A percentile compares a stretch with the other conserved stretches of the same genome.
These are phyloP conservation scores for Mycena haematopus DNA, from an alignment of 768 basidiomycete genomes.

Conservation along the genomic window DNA sequence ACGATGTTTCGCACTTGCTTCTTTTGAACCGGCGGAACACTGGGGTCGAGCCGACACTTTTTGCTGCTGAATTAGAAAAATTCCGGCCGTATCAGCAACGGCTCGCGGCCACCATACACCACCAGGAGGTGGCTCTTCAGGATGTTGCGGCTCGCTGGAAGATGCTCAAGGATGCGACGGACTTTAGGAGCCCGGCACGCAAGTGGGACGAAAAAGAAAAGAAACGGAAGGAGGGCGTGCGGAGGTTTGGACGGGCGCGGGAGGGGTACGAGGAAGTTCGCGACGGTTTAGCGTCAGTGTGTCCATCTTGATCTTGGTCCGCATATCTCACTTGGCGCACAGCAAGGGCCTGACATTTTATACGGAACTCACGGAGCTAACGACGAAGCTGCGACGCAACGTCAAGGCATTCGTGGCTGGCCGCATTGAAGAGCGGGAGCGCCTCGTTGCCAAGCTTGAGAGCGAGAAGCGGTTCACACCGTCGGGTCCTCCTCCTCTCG, in stretches of 20 bases:
- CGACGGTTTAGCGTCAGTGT: slow-evolving; percentile 79
- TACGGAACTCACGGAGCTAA: slow-evolving; percentile 72
- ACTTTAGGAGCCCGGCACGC: slow-evolving; percentile 76
- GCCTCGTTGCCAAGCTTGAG: slow-evolving; percentile 72
- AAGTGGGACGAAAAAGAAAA: slow-evolving; percentile 87
- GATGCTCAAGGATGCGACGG: slow-evolving; percentile 71
- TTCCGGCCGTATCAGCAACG: slow-evolving; percentile 91
- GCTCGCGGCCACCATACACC: slow-evolving; percentile 75
- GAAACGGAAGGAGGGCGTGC: slow-evolving; percentile 74
- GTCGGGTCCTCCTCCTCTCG: slow-evolving; percentile 49
- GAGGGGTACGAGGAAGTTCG: slow-evolving; percentile 89
- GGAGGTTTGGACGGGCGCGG: slow-evolving; percentile 74
- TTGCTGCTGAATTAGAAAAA: slow-evolving; percentile 94
- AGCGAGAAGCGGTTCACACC: slow-evolving; percentile 67
- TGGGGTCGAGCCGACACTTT: slow-evolving; percentile 84
- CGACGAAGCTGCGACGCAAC: slow-evolving; percentile 61
- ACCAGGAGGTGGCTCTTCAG: slow-evolving; percentile 75
- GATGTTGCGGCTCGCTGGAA: slow-evolving; percentile 82
- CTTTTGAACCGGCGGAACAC: slow-evolving; percentile 88
- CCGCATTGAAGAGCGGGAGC: slow-evolving; percentile 74
- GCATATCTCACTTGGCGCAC: slow-evolving; percentile 26
- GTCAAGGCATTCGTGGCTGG: slow-evolving; percentile 66
- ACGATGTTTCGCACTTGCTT: slow-evolving; percentile 95
- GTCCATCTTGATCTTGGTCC: slow-evolving; percentile 31
- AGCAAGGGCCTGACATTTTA: slow-evolving; percentile 94